phyloP scores from a whole-genome alignment of 2,329 filamentous ascomycete species.

The Parastagonospora avenae region DNA sequence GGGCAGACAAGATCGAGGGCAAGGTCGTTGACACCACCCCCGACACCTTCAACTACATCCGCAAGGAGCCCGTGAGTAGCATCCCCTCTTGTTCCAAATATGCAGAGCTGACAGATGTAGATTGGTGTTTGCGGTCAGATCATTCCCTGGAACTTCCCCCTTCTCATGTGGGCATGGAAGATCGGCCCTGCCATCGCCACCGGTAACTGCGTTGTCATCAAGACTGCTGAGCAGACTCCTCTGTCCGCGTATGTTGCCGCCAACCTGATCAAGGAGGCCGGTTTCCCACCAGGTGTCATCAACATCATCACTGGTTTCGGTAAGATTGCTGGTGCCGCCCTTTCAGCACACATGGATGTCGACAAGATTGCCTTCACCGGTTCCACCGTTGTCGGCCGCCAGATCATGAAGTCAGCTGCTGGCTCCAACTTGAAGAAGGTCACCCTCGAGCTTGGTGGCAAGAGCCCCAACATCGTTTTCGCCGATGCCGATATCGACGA shows the following conservation, averaged over 20 bases:
- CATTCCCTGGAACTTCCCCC: constrained; percentile 87
- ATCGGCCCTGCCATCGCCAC: constrained; percentile 74
- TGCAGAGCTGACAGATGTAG: constrained; percentile 42
- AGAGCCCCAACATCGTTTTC: constrained; percentile 82
- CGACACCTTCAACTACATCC: constrained; percentile 83
- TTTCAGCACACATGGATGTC: constrained; percentile 76
- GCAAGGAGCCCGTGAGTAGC: constrained; percentile 69
- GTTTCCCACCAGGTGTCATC: constrained; percentile 77
- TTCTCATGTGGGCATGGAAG: constrained; percentile 85
- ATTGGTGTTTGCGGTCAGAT: constrained; percentile 84
- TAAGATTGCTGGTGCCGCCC: constrained; percentile 76
- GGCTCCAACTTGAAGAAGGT: constrained; percentile 82
- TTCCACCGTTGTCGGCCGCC: constrained; percentile 73
- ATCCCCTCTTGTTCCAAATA: not conserved
- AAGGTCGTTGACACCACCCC: constrained; percentile 81
- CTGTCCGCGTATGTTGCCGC: constrained; percentile 70
- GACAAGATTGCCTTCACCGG: constrained; percentile 87
- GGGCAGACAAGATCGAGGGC: constrained; percentile 89
- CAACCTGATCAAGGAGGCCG: constrained; percentile 72
- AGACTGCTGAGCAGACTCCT: constrained; percentile 78
- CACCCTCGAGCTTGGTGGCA: constrained; percentile 78
- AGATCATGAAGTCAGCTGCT: constrained; percentile 81
- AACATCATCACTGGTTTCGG: constrained; percentile 81
- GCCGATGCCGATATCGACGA: constrained; percentile 78
- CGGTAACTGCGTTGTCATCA: constrained; percentile 74